phyloP scores from a whole-genome alignment of 179 eudicot species.

The Beta macrorhiza region DNA sequence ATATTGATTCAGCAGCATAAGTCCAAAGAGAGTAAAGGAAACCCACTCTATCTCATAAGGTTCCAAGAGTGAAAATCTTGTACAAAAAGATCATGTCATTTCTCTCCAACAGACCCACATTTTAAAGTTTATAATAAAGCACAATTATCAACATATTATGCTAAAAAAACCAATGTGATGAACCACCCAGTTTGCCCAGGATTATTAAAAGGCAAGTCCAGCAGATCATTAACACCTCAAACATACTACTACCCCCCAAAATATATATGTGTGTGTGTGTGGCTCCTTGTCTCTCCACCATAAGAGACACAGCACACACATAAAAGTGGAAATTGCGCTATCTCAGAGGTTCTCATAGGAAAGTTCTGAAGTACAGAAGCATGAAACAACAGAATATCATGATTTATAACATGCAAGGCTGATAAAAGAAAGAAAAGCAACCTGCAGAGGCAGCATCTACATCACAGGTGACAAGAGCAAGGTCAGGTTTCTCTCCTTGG shows the following conservation, averaged over 20 bases:
- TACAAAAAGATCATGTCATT: not conserved
- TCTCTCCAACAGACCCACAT: not conserved
- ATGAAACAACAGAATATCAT: not conserved
- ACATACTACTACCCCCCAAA: not conserved
- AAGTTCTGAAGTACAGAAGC: not conserved
- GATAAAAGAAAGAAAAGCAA: conserved; percentile 22
- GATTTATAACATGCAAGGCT: not conserved
- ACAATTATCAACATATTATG: not conserved
- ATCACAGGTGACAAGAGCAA: conserved; percentile 87
- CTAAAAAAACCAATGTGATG: not conserved
- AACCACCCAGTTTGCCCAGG: not conserved
- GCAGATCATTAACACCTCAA: not conserved
- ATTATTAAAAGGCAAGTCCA: not conserved
- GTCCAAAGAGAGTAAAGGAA: not conserved
- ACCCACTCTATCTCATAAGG: not conserved
- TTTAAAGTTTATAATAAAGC: not conserved
- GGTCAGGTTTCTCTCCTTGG: conserved; percentile 90
- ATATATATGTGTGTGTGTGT: not conserved
- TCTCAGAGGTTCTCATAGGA: not conserved
- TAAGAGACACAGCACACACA: not conserved
- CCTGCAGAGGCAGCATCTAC: conserved; percentile 94
- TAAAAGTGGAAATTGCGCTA: not conserved
- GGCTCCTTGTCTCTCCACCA: not conserved
- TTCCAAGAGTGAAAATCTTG: not conserved
- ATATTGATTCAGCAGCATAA: not conserved